Evolutionary conservation across 2,329 filamentous ascomycete genomes (phyloP).

Genomic region (Curvularia verruculosa): DNA sequence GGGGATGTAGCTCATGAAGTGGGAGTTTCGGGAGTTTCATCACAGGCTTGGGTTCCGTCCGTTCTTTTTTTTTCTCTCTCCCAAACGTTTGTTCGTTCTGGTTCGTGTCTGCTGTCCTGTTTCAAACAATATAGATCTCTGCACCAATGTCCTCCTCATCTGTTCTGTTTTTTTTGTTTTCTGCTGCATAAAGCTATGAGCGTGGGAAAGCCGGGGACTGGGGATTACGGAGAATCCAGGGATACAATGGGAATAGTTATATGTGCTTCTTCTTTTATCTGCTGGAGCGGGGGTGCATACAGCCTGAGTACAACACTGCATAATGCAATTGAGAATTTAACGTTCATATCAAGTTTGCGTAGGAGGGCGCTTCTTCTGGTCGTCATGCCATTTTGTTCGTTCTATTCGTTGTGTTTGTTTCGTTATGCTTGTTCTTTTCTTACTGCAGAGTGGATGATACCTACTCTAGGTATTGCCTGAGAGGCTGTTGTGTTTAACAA

Average conservation of each 20-base stretch:
- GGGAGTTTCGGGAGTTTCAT: no score
- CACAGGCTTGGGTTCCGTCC: no score
- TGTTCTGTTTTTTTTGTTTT: neutral
- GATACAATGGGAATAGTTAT: neutral
- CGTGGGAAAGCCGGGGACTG: neutral
- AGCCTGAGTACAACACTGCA: neutral
- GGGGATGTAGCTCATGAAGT: no score
- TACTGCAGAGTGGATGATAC: neutral
- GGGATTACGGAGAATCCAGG: neutral
- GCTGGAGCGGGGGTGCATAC: neutral
- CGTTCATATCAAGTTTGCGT: neutral
- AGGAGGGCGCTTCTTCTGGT: neutral
- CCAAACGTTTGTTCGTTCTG: neutral
- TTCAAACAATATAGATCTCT: constrained; percentile 9
- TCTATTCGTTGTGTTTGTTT: no score
- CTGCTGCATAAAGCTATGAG: constrained; percentile 10
- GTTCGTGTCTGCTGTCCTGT: neutral
- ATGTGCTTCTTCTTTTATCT: neutral
- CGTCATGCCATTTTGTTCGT: neutral
- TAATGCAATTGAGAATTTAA: constrained; percentile 3
- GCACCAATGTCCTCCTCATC: neutral
- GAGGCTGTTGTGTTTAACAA: neutral
- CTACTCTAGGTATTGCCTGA: neutral
- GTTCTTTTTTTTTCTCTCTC: neutral
- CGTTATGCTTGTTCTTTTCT: neutral